Conservation (phyloP, 106 monocot genomes). For the Cymbidium sinense region DNA sequence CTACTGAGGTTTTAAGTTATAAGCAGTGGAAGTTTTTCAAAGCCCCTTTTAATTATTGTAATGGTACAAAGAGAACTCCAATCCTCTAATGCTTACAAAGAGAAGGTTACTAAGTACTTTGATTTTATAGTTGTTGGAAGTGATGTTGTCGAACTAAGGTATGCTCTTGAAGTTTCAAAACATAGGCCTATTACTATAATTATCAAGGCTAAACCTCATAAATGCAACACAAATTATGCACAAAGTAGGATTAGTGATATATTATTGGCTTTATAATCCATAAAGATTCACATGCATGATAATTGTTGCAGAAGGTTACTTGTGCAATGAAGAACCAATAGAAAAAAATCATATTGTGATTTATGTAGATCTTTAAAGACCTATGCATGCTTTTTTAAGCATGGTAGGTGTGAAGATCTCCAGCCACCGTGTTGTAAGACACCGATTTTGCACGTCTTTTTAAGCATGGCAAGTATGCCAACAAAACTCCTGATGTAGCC, state of each 20-base stretch:
- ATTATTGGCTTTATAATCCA: constrained; percentile 81
- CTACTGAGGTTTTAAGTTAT: constrained; percentile 13
- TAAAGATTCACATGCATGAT: constrained; percentile 96
- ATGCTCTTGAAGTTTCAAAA: constrained; percentile 90
- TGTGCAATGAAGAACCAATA: constrained; percentile 92
- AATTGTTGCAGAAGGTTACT: constrained; percentile 88
- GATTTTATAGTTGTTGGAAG: constrained; percentile 93
- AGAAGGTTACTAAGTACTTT: constrained; percentile 49
- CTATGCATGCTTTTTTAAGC: too few relatives aligned
- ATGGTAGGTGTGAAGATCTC: too few relatives aligned
- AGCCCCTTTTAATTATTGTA: constrained; percentile 5
- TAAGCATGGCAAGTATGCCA: too few relatives aligned
- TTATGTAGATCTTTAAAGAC: too few relatives aligned
- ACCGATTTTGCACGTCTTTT: too few relatives aligned
- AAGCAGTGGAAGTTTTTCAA: constrained; percentile 13
- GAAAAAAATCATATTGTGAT: too few relatives aligned
- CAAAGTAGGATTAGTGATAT: constrained; percentile 95
- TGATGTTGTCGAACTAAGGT: constrained; percentile 89
- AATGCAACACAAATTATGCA: constrained; percentile 95
- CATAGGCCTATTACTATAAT: constrained; percentile 84
- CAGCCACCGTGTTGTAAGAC: too few relatives aligned
- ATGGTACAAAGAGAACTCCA: too few relatives aligned
- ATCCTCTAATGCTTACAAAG: constrained; percentile 38
- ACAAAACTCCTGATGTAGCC: too few relatives aligned
- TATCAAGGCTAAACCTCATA: constrained; percentile 88